A percentile compares a stretch with the other conserved stretches of the same genome.
phyloP scores from a whole-genome alignment of 192 early-diverging fungal genomes.

The Mortierella antarctica region DNA sequence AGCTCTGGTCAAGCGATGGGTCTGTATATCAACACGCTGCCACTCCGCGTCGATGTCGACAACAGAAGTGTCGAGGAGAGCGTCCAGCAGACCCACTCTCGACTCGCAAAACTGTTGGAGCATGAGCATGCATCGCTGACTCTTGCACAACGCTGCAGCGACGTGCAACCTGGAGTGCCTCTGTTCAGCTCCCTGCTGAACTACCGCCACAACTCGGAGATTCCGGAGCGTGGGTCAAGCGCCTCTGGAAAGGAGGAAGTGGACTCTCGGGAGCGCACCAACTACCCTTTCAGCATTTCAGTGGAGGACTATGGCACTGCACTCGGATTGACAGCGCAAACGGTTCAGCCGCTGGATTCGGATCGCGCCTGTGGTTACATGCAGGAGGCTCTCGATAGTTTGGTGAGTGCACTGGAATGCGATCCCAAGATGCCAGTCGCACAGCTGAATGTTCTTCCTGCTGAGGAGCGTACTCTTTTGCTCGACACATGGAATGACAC shows the following conservation, averaged over 20 bases:
- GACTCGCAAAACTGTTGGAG: background rate
- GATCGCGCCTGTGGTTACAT: background rate
- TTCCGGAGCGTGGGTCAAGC: background rate
- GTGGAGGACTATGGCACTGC: constrained; percentile 14
- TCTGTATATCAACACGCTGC: background rate
- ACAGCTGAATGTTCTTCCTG: constrained; percentile 7
- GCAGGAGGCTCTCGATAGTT: constrained; percentile 1
- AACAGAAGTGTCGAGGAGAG: background rate
- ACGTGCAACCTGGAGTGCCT: background rate
- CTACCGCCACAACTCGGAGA: too few species aligned
- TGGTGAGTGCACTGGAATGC: too few species aligned
- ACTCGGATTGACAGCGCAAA: background rate
- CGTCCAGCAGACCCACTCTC: background rate
- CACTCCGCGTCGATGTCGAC: constrained; percentile 1
- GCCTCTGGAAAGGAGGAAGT: background rate
- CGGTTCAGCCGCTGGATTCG: background rate
- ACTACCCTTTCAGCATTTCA: constrained; percentile 12
- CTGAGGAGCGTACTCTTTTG: background rate
- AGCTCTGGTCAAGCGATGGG: background rate
- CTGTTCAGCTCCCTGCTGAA: constrained; percentile 7
- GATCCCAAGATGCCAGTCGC: too few species aligned
- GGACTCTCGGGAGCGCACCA: constrained; percentile 7
- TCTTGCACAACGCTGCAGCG: constrained; percentile 14
- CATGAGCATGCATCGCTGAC: constrained; percentile 9
- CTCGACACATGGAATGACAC: background rate